Evolutionary conservation across 2,329 filamentous ascomycete species (phyloP), one percentile per base, ranked within the genome.

Genomic region (Xylaria sp.): DNA sequence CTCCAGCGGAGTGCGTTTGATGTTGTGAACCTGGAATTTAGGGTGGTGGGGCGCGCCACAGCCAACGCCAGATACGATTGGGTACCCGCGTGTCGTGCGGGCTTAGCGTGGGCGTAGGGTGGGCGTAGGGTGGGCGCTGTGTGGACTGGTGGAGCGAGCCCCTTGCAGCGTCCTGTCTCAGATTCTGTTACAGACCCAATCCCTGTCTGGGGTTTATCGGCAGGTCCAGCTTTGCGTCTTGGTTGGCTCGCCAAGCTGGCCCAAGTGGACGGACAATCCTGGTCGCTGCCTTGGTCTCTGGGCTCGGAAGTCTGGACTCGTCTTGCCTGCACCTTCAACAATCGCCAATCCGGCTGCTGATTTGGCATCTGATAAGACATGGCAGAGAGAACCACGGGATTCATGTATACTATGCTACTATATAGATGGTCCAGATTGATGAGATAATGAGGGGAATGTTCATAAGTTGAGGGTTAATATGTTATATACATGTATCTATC

Each of bases 11-110:
- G 76, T 78, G 77, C 76, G 81, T 83, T 83, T 82, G 82, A 83
- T 78, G 79, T 83, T 81, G 75, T 82, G 82, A 81, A 82, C 78
- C 79, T 83, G 80, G 76, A 80, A 79, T 78, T 80, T 78, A 66
- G 68, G 60, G 73, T 73, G 75, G 76, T 78, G 77, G 74, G 55
- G 65, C 37, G 6, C 7, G 20, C 18, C n/a, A 60, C 7, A 46
- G 57, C 1, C 46, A 23, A 8, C 18, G 10, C 44, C 4, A 37
- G 28, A 12, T 23, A 23, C 44, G 50, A 72, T 71, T 72, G 71
- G 71, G 12, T n/a, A 37, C 37, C 18, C 28, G 6, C 4, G 13
- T 13, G 58, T 46, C 20, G 50, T 25, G n/a, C 10, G 52, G 52
- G 52, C 31, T 31, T 55, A 34, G 28, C 9, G 52, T 37, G 51